Conservation (phyloP, 2,329 filamentous ascomycete genomes). For the Zasmidium angulare region DNA sequence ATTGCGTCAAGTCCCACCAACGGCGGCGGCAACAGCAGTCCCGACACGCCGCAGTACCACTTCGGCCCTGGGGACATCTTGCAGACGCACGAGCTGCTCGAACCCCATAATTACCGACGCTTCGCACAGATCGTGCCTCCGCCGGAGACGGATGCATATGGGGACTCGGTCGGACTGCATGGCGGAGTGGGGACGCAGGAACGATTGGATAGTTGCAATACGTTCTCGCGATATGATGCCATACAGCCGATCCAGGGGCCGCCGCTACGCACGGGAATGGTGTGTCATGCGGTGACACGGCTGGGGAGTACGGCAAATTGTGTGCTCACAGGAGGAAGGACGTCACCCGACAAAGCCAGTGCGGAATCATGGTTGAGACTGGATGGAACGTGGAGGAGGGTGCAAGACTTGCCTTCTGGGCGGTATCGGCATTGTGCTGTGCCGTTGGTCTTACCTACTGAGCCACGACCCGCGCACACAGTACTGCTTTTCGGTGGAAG, state of each 20-base stretch:
- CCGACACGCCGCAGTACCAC: slow-evolving; percentile 25
- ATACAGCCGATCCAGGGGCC: slow-evolving; percentile 28
- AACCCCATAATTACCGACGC: slow-evolving; percentile 35
- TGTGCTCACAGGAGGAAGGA: slow-evolving; percentile 73
- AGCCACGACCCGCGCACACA: slow-evolving; percentile 33
- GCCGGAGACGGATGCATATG: slow-evolving; percentile 25
- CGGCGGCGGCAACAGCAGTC: slow-evolving; percentile 10
- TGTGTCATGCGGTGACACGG: slow-evolving; percentile 76
- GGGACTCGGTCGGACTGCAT: slow-evolving; percentile 39
- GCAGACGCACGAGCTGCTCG: slow-evolving; percentile 29
- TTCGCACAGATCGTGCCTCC: slow-evolving; percentile 41
- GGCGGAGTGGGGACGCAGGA: slow-evolving; percentile 50
- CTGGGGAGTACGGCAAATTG: slow-evolving; percentile 55
- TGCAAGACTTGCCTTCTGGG: slow-evolving; percentile 65
- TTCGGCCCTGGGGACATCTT: slow-evolving; percentile 25
- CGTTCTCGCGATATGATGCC: slow-evolving; percentile 38
- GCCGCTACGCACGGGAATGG: slow-evolving; percentile 42
- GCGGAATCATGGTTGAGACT: slow-evolving; percentile 74
- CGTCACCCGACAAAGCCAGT: slow-evolving; percentile 69
- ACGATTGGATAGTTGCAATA: slow-evolving; percentile 48
- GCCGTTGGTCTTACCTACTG: slow-evolving; percentile 37
- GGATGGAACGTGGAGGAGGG: slow-evolving; percentile 62
- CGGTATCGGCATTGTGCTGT: slow-evolving; percentile 74
- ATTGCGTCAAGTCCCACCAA: slow-evolving; percentile 20
- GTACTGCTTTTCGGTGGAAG: slow-evolving; percentile 50